A percentile compares a stretch with the other conserved stretches of the same genome.
Conservation (phyloP, 2,329 filamentous ascomycete genomes). For the Fusarium chuoi region DNA sequence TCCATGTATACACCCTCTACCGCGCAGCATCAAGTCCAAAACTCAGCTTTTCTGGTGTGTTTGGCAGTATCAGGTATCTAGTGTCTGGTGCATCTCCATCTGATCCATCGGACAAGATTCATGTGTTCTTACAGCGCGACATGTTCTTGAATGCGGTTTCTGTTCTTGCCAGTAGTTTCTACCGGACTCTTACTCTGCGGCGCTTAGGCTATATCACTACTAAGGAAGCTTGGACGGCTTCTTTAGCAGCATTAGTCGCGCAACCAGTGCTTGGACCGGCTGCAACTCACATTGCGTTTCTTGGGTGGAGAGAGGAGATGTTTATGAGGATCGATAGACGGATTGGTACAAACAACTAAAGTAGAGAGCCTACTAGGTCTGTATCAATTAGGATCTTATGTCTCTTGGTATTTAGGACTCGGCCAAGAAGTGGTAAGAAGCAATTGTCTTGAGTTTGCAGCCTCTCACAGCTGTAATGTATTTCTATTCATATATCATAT, state of each 20-base stretch:
- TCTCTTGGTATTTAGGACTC: fast-evolving
- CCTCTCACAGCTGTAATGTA: neutral
- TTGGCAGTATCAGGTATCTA: neutral
- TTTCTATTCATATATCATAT: neutral
- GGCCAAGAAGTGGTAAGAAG: neutral
- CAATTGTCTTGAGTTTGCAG: neutral
- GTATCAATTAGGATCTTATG: neutral
- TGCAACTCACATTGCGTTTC: slow-evolving; percentile 4
- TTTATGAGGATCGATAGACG: neutral
- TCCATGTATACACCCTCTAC: neutral
- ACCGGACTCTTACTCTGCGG: neutral
- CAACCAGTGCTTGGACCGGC: slow-evolving; percentile 8
- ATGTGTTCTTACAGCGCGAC: neutral
- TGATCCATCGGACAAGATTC: neutral
- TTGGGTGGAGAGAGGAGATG: slow-evolving; percentile 10
- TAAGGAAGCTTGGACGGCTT: neutral
- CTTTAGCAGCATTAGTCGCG: neutral
- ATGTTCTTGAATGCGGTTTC: neutral
- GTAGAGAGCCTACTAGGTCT: fast-evolving
- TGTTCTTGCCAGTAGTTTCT: neutral
- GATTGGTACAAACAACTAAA: fast-evolving
- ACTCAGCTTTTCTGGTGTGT: neutral
- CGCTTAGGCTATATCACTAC: neutral
- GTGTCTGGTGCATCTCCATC: neutral
- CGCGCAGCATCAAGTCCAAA: neutral